Percentiles rank a stretch among this genome's conserved stretches.
phyloP scores from a whole-genome alignment of 768 basidiomycete species.

The Rhodosporidiobolus odoratus region DNA sequence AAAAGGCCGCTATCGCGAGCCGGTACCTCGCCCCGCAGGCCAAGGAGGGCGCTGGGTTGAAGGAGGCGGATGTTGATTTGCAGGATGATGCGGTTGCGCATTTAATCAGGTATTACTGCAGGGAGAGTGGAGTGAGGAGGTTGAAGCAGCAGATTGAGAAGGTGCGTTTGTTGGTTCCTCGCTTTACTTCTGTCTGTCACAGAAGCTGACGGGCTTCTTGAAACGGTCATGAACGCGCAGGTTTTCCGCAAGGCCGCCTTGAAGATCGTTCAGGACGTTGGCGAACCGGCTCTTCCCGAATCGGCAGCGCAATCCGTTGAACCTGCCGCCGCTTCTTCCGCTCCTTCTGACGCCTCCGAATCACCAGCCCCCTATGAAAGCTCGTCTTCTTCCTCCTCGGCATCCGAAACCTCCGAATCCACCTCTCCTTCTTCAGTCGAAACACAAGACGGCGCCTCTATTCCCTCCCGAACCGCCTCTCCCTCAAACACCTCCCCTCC shows the following conservation, averaged over 20 bases:
- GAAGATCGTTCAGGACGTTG: constrained; percentile 81
- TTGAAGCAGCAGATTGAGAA: constrained; percentile 99
- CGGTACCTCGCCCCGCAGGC: constrained; percentile 92
- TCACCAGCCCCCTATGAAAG: neutral
- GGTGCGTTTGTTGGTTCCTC: constrained; percentile 50
- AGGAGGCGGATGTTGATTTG: constrained; percentile 72
- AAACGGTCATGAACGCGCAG: constrained; percentile 49
- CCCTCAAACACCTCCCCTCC: constrained; percentile 22
- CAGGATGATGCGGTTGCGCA: constrained; percentile 71
- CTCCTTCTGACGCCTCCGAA: constrained; percentile 31
- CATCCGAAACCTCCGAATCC: constrained; percentile 1
- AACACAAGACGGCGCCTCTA: constrained; percentile 33
- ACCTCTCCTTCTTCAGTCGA: constrained; percentile 18
- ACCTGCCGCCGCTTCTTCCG: constrained; percentile 43
- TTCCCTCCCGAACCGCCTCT: constrained; percentile 17
- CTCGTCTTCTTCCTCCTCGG: constrained; percentile 2
- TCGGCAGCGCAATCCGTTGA: constrained; percentile 40
- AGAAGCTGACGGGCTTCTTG: neutral
- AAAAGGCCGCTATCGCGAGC: constrained; percentile 91
- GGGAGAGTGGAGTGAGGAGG: constrained; percentile 93
- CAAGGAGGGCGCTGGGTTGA: constrained; percentile 80
- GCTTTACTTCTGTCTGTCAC: neutral
- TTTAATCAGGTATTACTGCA: constrained; percentile 92
- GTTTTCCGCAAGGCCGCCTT: constrained; percentile 95
- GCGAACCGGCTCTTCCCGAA: constrained; percentile 70